phyloP scores from a whole-genome alignment of 768 basidiomycete species.

The Suillus subalutaceus region DNA sequence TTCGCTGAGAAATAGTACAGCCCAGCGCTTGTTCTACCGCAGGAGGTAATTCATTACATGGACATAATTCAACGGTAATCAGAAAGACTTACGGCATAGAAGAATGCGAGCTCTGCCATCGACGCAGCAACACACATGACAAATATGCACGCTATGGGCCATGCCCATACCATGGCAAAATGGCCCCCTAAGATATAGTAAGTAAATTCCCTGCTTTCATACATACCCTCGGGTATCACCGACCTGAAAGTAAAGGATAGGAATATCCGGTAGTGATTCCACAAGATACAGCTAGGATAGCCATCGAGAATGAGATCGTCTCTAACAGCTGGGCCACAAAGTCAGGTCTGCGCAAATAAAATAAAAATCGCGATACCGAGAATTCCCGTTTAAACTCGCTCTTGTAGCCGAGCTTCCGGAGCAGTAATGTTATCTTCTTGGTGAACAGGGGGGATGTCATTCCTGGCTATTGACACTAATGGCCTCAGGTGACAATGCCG shows the following conservation, averaged over 20 bases:
- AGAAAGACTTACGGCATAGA: conserved; percentile 23
- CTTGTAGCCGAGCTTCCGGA: conserved; percentile 29
- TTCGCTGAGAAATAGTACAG: conserved; percentile 32
- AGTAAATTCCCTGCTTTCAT: neutral
- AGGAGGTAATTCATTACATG: neutral
- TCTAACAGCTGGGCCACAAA: conserved; percentile 20
- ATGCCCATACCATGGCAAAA: conserved; percentile 28
- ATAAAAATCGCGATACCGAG: conserved; percentile 15
- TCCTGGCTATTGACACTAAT: conserved; percentile 9
- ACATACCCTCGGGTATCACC: neutral
- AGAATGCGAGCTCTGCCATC: conserved; percentile 24
- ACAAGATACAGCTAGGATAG: conserved; percentile 27
- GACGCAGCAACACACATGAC: conserved; percentile 22
- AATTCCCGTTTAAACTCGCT: conserved; percentile 30
- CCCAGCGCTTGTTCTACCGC: conserved; percentile 26
- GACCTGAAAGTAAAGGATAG: conserved; percentile 21
- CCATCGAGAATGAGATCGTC: conserved; percentile 27
- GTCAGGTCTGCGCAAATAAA: neutral
- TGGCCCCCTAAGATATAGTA: conserved; percentile 20
- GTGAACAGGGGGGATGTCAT: conserved; percentile 16
- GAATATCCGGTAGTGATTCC: conserved; percentile 24
- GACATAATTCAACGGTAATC: neutral
- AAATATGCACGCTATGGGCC: conserved; percentile 26
- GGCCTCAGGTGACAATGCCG: conserved; percentile 8
- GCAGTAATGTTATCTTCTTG: conserved; percentile 20